Evolutionary conservation across 2,329 filamentous ascomycete species (phyloP), one percentile per base, ranked within the genome.

Genomic region (Boeremia lycopersici): DNA sequence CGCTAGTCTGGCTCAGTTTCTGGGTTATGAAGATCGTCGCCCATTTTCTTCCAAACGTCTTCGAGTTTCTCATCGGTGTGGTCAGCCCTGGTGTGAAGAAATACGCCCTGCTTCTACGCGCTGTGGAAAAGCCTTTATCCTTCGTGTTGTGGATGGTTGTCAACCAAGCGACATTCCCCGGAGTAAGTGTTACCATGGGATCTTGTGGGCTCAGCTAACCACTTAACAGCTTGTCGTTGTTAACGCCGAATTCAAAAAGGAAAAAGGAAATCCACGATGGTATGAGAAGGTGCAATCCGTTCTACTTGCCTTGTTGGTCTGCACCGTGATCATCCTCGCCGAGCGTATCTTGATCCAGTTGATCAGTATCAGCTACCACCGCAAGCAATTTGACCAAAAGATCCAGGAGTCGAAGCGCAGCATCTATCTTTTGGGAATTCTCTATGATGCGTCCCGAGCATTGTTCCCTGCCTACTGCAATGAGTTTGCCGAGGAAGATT

Each of bases 351-450:
- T 93, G 60, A 87, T 95, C 30, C 90, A 93, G 74, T 81, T 93
- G 56, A 92, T 95, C 71, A 90, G 89, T 69, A 89, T 95, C 73
- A 89, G 88, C 57, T 95, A 95, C 72, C 90, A 95, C 73, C 87
- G 91, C 68, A 87, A 91, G 62, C 92, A 91, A 41, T 95, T 95
- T 74, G 86, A 89, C 65, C 85, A 86, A 26, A 82, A 82, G 69
- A 98, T 99, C 80, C 90, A 91, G 74, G 88, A 91, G 36, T 96
- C 92, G 23, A 98, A 99, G 79, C 88, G 86, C 52, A 90, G 93
- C 63, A 84, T 98, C 42, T 84, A 86, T 69, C 84, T 98, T 2
- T 81, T 99, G 2, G 88, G 90, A 15, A 79, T 95, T 28, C 86
- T 99, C 50, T 97, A 96, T 74, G 93, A 98, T 61, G 92, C 93